A percentile compares a stretch with the other conserved stretches of the same genome.
phyloP scores from a whole-genome alignment of 2,329 filamentous ascomycete species.

The Aspergillus unguis region DNA sequence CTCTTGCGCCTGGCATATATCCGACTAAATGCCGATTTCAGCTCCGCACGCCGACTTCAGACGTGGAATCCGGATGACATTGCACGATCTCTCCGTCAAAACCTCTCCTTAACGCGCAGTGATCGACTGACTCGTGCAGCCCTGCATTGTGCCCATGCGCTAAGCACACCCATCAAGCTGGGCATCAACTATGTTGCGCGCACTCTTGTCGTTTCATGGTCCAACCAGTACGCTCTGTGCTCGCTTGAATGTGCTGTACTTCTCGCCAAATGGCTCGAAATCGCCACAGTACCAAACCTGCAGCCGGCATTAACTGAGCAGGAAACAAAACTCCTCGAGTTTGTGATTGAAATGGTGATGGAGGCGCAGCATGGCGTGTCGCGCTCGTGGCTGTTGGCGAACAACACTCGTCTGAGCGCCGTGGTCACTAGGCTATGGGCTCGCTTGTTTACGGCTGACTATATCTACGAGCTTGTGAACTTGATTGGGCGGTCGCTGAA shows the following conservation, averaged over 20 bases:
- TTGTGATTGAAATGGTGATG: constrained; percentile 38
- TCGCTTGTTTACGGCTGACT: constrained; percentile 33
- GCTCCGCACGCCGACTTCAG: constrained; percentile 30
- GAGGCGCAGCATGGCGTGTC: constrained; percentile 32
- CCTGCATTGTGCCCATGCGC: constrained; percentile 53
- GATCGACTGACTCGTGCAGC: constrained; percentile 47
- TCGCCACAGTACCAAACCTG: constrained; percentile 26
- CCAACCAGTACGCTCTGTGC: constrained; percentile 55
- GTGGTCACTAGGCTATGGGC: constrained; percentile 34
- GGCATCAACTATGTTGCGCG: constrained; percentile 55
- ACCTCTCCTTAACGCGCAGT: constrained; percentile 44
- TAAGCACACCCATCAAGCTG: constrained; percentile 55
- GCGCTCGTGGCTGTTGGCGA: constrained; percentile 31
- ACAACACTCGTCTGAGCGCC: constrained; percentile 32
- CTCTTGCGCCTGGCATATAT: constrained; percentile 34
- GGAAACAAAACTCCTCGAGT: constrained; percentile 32
- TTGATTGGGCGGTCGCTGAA: constrained; percentile 34
- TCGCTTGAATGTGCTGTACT: constrained; percentile 55
- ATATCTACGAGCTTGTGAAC: constrained; percentile 38
- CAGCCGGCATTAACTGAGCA: constrained; percentile 30
- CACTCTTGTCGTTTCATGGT: constrained; percentile 58
- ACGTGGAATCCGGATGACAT: constrained; percentile 32
- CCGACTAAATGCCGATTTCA: constrained; percentile 34
- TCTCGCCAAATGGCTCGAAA: constrained; percentile 47
- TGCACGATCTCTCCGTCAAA: constrained; percentile 29